These are phyloP conservation scores for Candida suzukii DNA, from an alignment of 805 yeast species.

Conservation along the genomic window DNA sequence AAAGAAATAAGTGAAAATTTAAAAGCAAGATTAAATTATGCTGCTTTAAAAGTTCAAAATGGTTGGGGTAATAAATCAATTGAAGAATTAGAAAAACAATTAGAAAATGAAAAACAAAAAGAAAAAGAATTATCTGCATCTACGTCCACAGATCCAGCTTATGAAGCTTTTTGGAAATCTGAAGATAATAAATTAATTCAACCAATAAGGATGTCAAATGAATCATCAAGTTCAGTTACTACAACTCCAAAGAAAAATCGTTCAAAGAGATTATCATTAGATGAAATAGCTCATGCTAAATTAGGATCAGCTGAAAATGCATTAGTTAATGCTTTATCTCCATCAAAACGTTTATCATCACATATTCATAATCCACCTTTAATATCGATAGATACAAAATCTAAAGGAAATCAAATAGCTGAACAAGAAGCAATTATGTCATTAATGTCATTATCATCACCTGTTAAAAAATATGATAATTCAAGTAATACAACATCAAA, in stretches of 20 bases:
- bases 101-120: constrained; percentile 7
- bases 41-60: constrained; percentile 28
- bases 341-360: constrained; percentile 6
- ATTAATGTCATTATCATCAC: constrained; percentile 49
- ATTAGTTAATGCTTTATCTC: constrained; percentile 16
- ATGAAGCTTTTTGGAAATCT: constrained; percentile 22
- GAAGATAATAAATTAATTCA: constrained; percentile 18
- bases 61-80: constrained; percentile 26
- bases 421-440: constrained; percentile 54
- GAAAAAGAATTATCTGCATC: not conserved
- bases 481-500: constrained; percentile 11
- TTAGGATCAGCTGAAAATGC: constrained; percentile 19
- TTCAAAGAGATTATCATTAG: constrained; percentile 10
- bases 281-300: constrained; percentile 19
- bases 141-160: constrained; percentile 1
- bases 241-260: not conserved
- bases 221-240: not conserved
- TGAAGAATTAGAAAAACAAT: constrained; percentile 20
- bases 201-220: not conserved
- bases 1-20: constrained; percentile 29
- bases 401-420: constrained; percentile 13
- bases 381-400: not conserved
- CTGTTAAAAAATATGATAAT: constrained; percentile 27
- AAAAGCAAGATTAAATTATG: constrained; percentile 28
- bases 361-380: not conserved